A percentile compares a stretch with the other conserved stretches of the same genome.
Conservation (phyloP, 139 green algal genomes). For the Ostreobium quekettii region DNA sequence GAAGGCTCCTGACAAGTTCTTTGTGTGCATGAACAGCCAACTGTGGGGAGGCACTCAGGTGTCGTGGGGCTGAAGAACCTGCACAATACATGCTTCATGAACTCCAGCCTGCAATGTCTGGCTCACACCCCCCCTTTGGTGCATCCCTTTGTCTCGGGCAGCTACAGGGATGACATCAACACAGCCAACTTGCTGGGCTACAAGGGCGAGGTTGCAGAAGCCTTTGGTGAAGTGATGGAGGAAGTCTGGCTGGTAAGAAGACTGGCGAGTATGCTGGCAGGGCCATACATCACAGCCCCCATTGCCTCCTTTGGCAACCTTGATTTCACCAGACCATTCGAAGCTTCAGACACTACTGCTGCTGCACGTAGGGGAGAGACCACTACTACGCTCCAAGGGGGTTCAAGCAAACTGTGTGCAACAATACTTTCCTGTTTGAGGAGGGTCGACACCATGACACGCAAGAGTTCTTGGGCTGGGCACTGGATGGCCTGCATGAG, state of each 20-base stretch:
- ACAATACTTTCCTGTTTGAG: constrained; percentile 71
- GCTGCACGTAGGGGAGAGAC: no score
- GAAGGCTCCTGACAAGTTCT: no score
- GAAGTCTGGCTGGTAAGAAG: constrained; percentile 75
- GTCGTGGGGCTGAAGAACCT: constrained; percentile 68
- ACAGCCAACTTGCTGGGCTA: constrained; percentile 73
- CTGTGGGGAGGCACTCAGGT: constrained; percentile 34
- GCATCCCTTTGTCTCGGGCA: constrained; percentile 53
- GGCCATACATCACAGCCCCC: no score
- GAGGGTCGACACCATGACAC: constrained; percentile 66
- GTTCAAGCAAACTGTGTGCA: constrained; percentile 63
- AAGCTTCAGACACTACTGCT: no score
- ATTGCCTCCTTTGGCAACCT: no score
- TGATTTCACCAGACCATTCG: no score
- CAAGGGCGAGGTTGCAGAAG: constrained; percentile 79
- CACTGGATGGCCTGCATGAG: constrained; percentile 94
- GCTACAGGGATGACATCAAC: constrained; percentile 72
- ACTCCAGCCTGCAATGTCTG: constrained; percentile 88
- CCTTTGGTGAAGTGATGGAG: constrained; percentile 72
- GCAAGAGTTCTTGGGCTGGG: constrained; percentile 86
- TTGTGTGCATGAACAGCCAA: no score
- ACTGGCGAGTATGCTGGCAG: no score
- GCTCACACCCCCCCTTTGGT: constrained; percentile 69
- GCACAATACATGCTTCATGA: constrained; percentile 94
- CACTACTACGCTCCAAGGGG: constrained; percentile 38